Conservation (phyloP, 495 filamentous ascomycete species). For the Hyaloscypha variabilis region DNA sequence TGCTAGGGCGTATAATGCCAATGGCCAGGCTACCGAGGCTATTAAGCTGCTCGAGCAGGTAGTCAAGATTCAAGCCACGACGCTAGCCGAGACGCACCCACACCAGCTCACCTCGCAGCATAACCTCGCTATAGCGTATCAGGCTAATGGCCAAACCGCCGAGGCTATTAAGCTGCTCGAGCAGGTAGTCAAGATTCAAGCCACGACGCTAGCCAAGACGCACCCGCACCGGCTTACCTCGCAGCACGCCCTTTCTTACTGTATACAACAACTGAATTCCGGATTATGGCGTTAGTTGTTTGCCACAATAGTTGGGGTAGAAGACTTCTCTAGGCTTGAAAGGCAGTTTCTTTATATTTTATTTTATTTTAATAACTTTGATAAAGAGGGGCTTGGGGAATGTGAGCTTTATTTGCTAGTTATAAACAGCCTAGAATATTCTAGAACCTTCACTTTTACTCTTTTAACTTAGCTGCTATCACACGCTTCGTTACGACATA, state of each 20-base stretch:
- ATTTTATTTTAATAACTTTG: no score
- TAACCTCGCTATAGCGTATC: slow-evolving; percentile 18
- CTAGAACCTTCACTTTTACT: no score
- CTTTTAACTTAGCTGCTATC: no score
- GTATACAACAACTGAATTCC: no score
- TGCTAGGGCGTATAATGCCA: slow-evolving; percentile 13
- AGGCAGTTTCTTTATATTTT: no score
- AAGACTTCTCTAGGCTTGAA: no score
- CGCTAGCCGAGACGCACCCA: slow-evolving; percentile 20
- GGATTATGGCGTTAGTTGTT: no score
- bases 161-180: slow-evolving; percentile 40
- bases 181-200: slow-evolving; percentile 37
- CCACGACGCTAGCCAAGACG: slow-evolving; percentile 14
- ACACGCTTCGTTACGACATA: no score
- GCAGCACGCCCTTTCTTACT: slow-evolving; percentile 18
- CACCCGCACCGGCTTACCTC: slow-evolving; percentile 21
- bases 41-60: slow-evolving; percentile 41
- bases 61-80: slow-evolving; percentile 30
- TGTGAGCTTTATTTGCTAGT: no score
- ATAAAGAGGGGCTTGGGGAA: no score
- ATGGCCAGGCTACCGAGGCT: slow-evolving; percentile 37
- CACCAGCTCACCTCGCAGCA: slow-evolving; percentile 25
- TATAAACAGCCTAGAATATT: no score
- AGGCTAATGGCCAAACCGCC: slow-evolving; percentile 32
- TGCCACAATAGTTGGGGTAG: no score